phyloP scores from a whole-genome alignment of 148 eudicot genomes.

The Arbutus unedo region DNA sequence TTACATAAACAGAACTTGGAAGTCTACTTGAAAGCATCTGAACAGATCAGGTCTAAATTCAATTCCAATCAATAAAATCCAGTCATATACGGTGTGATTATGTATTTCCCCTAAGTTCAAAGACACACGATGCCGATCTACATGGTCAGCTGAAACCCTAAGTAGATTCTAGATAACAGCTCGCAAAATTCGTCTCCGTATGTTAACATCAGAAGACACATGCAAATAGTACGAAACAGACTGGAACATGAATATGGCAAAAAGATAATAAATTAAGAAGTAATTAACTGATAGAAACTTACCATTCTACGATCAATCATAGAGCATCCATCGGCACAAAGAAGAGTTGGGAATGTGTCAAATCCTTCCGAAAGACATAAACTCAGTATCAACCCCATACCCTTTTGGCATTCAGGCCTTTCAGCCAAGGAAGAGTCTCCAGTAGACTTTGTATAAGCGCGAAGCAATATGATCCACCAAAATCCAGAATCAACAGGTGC shows the following conservation, averaged over 20 bases:
- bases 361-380: conserved; percentile 94
- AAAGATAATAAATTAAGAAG: neutral
- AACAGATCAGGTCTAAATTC: neutral
- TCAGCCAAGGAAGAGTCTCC: conserved; percentile 94
- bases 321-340: conserved; percentile 92
- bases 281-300: conserved; percentile 13
- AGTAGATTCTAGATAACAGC: no score
- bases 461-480: conserved; percentile 96
- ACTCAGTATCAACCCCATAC: conserved; percentile 79
- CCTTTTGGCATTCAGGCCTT: conserved; percentile 93
- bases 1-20: neutral
- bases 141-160: neutral
- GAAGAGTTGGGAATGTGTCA: conserved; percentile 95
- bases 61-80: neutral
- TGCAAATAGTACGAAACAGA: neutral
- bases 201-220: neutral
- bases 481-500: conserved; percentile 98
- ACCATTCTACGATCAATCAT: conserved; percentile 99
- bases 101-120: neutral
- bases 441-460: conserved; percentile 87
- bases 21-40: neutral
- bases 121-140: neutral
- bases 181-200: neutral
- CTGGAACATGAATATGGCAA: neutral
- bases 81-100: neutral